Percentiles rank a stretch among this genome's conserved stretches.
These are phyloP conservation scores for Aspergillus hiratsukae DNA, from an alignment of 2,329 filamentous ascomycete species.

Conservation along the genomic window DNA sequence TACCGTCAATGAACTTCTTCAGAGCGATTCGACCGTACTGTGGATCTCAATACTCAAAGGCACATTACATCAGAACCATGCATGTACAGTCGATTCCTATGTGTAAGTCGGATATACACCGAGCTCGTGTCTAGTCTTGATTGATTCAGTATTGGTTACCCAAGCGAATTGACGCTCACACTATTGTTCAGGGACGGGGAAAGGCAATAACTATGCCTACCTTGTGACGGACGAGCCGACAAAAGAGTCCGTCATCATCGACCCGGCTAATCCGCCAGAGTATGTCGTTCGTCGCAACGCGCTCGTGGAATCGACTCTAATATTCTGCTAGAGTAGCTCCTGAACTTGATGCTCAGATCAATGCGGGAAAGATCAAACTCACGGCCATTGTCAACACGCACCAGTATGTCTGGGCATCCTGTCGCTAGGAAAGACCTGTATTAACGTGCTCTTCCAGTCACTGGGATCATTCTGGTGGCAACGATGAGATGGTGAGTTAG, in stretches of 20 bases:
- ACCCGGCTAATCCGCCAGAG: slow-evolving; percentile 50
- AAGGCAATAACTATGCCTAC: slow-evolving; percentile 51
- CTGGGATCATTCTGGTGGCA: slow-evolving; percentile 91
- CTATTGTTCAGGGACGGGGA: slow-evolving; percentile 28
- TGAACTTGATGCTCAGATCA: slow-evolving; percentile 67
- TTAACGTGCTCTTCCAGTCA: slow-evolving; percentile 55
- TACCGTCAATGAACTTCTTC: slow-evolving; percentile 27
- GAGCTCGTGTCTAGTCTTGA: background rate
- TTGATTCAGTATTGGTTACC: background rate
- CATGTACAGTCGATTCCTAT: slow-evolving; percentile 52
- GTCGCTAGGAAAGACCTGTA: background rate
- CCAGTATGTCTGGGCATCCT: slow-evolving; percentile 59
- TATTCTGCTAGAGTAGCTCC: slow-evolving; percentile 51
- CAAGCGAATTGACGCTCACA: background rate
- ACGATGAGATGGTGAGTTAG: slow-evolving; percentile 66
- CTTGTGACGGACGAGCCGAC: slow-evolving; percentile 47
- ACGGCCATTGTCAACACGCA: slow-evolving; percentile 94
- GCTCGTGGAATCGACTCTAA: background rate
- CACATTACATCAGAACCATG: slow-evolving; percentile 35
- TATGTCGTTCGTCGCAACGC: slow-evolving; percentile 23
- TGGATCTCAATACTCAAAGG: slow-evolving; percentile 4
- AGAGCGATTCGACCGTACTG: slow-evolving; percentile 19
- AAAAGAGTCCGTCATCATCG: slow-evolving; percentile 48
- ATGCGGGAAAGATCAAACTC: slow-evolving; percentile 70
- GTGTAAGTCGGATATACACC: slow-evolving; percentile 37